Conservation (phyloP, 805 yeast genomes). For the Starmerella scarabaei region DNA sequence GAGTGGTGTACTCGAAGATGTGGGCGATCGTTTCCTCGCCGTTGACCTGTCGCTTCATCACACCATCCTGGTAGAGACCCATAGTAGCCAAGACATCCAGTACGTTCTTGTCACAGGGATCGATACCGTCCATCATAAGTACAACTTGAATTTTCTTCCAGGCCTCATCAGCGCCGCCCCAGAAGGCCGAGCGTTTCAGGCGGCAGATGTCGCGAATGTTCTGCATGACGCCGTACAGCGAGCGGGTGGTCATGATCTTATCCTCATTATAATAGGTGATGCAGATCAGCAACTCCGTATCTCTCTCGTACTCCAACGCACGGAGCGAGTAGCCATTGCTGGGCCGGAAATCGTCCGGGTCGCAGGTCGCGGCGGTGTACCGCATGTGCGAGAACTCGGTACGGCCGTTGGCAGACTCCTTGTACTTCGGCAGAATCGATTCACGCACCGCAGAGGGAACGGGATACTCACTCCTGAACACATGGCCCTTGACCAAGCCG, state of each 20-base stretch:
- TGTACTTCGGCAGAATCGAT: constrained; percentile 27
- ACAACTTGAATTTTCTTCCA: constrained; percentile 61
- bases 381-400: constrained; percentile 48
- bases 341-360: constrained; percentile 49
- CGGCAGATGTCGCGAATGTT: constrained; percentile 49
- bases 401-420: constrained; percentile 34
- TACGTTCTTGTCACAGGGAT: constrained; percentile 49
- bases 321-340: constrained; percentile 43
- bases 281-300: constrained; percentile 49
- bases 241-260: constrained; percentile 46
- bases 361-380: constrained; percentile 54
- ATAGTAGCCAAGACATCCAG: constrained; percentile 51
- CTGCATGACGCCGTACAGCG: constrained; percentile 51
- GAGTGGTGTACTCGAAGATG: constrained; percentile 53
- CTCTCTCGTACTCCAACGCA: constrained; percentile 43
- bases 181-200: constrained; percentile 33
- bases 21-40: constrained; percentile 52
- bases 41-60: constrained; percentile 47
- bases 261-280: constrained; percentile 59
- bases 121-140: constrained; percentile 51
- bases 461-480: constrained; percentile 28
- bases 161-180: constrained; percentile 38
- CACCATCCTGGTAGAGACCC: constrained; percentile 55
- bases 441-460: constrained; percentile 32
- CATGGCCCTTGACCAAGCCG: constrained; percentile 28